Conservation (phyloP, 148 eudicot genomes). For the Mesembryanthemum crystallinum region DNA sequence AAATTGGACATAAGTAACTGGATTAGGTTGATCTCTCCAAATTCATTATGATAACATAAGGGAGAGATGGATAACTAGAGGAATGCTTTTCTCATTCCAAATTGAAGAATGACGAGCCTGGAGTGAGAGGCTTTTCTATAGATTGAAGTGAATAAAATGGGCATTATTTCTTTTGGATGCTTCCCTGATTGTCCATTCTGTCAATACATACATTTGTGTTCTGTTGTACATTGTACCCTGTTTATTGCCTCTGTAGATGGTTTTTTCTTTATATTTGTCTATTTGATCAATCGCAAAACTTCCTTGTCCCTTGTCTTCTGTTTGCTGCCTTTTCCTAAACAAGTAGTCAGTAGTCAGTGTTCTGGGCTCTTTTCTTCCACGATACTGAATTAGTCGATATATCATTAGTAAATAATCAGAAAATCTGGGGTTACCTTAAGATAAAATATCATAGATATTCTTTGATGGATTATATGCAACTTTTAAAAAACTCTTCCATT, state of each 20-base stretch:
- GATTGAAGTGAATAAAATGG: neutral
- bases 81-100: neutral
- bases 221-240: neutral
- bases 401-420: too few species aligned
- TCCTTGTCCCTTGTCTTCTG: neutral
- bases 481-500: too few species aligned
- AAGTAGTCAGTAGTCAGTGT: too few species aligned
- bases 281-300: neutral
- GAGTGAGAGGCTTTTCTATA: neutral
- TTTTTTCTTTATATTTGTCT: too few species aligned
- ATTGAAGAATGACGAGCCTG: neutral
- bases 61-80: neutral
- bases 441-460: too few species aligned
- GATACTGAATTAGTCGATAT: slow-evolving; percentile 1
- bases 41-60: neutral
- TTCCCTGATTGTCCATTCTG: neutral
- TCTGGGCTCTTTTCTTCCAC: neutral
- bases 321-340: neutral
- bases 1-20: neutral
- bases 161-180: neutral
- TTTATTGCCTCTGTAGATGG: too few species aligned
- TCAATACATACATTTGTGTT: neutral
- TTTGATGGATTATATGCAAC: too few species aligned
- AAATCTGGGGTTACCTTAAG: too few species aligned
- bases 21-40: neutral